phyloP scores from a whole-genome alignment of 345 rosid genomes.

The Dipteronia sinensis region DNA sequence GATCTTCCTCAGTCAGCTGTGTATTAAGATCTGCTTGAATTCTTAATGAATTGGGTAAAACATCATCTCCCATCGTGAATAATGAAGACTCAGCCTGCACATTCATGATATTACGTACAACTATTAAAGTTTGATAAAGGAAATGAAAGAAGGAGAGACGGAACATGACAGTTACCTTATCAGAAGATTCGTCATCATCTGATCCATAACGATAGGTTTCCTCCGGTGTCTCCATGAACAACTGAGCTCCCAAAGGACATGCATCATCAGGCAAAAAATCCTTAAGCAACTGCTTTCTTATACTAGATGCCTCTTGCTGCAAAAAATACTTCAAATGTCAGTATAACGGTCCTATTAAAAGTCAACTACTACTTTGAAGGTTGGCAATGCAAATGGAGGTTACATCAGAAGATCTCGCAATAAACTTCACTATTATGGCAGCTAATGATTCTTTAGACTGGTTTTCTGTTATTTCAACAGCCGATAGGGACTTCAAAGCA shows the following conservation, averaged over 20 bases:
- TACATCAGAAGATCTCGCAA: slow-evolving; percentile 59
- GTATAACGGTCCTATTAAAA: slow-evolving; percentile 1
- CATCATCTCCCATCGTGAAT: slow-evolving; percentile 40
- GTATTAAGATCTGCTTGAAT: slow-evolving; percentile 38
- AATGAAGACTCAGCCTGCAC: slow-evolving; percentile 45
- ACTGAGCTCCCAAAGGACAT: slow-evolving; percentile 58
- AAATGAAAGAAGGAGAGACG: not conserved
- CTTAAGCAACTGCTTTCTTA: slow-evolving; percentile 49
- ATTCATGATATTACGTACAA: slow-evolving; percentile 10
- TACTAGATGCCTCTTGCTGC: slow-evolving; percentile 48
- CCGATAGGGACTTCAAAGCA: slow-evolving; percentile 52
- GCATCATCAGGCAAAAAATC: slow-evolving; percentile 62
- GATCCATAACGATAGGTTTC: slow-evolving; percentile 33
- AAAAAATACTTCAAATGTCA: slow-evolving; percentile 15
- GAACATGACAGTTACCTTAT: slow-evolving; percentile 28
- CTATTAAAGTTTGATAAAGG: not conserved
- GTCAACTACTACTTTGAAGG: not conserved
- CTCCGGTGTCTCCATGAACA: slow-evolving; percentile 46
- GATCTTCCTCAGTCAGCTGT: slow-evolving; percentile 31
- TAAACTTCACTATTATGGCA: slow-evolving; percentile 50
- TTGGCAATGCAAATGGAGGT: slow-evolving; percentile 7
- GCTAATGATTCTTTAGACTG: slow-evolving; percentile 57
- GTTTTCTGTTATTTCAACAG: slow-evolving; percentile 42
- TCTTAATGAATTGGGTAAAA: slow-evolving; percentile 34
- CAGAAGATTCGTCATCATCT: slow-evolving; percentile 32